Evolutionary conservation across 306 rosid genomes (phyloP).

Genomic region (Amphicarpaea edgeworthii): DNA sequence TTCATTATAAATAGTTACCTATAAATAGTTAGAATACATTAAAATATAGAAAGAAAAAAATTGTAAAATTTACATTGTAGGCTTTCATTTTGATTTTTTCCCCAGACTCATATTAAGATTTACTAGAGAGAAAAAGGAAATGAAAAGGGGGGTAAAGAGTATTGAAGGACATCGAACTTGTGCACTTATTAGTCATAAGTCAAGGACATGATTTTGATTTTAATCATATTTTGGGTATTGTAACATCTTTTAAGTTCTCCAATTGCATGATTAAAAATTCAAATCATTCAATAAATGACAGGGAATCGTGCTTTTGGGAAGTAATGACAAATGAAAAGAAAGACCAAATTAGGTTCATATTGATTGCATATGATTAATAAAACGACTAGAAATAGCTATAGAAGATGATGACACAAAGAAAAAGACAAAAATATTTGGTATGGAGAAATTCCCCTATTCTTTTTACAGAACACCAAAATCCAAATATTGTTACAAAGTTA

Average conservation of each 20-base stretch:
- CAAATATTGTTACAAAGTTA: background rate
- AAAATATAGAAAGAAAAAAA: background rate
- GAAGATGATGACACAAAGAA: slow-evolving; percentile 27
- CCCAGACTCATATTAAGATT: background rate
- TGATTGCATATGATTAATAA: slow-evolving; percentile 22
- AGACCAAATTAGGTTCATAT: slow-evolving; percentile 24
- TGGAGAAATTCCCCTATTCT: slow-evolving; percentile 27
- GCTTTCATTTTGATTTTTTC: background rate
- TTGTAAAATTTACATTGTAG: background rate
- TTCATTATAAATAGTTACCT: slow-evolving; percentile 11
- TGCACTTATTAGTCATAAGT: background rate
- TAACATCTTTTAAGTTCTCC: background rate
- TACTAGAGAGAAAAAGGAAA: background rate
- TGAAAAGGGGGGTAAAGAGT: background rate
- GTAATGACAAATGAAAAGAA: slow-evolving; percentile 35
- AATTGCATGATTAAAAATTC: background rate
- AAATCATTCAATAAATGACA: background rate
- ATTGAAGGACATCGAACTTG: background rate
- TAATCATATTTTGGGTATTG: background rate
- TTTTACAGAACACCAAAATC: slow-evolving; percentile 6
- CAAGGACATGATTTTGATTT: background rate
- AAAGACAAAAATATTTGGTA: slow-evolving; percentile 11
- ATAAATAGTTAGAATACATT: slow-evolving; percentile 19
- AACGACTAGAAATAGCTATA: background rate
- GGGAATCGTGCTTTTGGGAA: slow-evolving; percentile 15